Conservation (phyloP, 2,329 filamentous ascomycete species). For the Calonectria pauciramosa region DNA sequence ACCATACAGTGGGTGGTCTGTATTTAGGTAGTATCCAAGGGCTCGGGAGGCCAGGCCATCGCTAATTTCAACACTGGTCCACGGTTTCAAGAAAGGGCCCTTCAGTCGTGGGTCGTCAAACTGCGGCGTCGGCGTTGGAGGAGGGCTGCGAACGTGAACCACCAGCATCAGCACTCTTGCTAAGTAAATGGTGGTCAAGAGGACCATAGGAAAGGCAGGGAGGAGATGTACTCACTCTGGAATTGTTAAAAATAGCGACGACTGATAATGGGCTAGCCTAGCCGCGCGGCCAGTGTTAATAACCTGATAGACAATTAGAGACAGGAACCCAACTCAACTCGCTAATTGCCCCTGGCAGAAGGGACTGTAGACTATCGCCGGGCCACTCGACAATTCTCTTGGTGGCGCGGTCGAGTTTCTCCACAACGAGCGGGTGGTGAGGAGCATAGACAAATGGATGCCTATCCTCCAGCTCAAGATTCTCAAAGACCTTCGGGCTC, state of each 20-base stretch:
- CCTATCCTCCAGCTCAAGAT: background rate
- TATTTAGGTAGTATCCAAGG: slow-evolving; percentile 13
- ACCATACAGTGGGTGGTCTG: slow-evolving; percentile 13
- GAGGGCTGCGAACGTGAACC: background rate
- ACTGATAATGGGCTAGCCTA: background rate
- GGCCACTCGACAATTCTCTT: background rate
- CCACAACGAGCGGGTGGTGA: background rate
- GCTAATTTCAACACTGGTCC: background rate
- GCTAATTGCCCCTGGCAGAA: background rate
- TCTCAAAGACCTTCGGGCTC: background rate
- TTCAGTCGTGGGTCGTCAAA: slow-evolving; percentile 6
- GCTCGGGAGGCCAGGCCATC: background rate
- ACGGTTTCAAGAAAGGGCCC: background rate
- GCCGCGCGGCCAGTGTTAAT: background rate
- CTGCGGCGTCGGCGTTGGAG: background rate
- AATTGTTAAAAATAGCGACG: background rate
- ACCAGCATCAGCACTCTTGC: background rate
- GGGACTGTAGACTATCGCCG: background rate
- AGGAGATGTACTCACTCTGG: background rate
- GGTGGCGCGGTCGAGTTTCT: background rate
- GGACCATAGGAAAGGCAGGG: background rate
- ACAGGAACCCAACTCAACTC: background rate
- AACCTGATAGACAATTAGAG: background rate
- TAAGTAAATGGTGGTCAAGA: background rate
- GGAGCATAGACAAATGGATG: background rate